Conservation (phyloP, 805 yeast species). For the Schizosaccharomyces osmophilus region DNA sequence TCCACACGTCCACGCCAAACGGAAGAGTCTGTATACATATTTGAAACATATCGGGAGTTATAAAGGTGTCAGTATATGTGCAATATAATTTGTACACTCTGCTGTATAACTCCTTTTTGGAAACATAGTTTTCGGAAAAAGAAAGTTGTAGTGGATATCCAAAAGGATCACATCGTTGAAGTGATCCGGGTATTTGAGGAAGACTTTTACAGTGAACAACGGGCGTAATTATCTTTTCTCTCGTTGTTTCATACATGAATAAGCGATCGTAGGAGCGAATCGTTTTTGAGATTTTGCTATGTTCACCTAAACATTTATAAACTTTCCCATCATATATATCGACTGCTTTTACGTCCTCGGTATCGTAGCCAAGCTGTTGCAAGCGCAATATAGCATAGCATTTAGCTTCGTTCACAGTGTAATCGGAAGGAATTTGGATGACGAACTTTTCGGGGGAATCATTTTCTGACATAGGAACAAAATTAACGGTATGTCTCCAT, state of each 20-base stretch:
- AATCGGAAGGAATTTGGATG: conserved; percentile 44
- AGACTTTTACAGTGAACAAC: neutral
- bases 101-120: neutral
- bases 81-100: neutral
- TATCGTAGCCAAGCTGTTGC: conserved; percentile 16
- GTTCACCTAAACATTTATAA: conserved; percentile 41
- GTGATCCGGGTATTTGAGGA: conserved; percentile 9
- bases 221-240: neutral
- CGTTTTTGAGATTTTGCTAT: conserved; percentile 34
- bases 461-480: conserved; percentile 26
- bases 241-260: neutral
- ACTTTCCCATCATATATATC: conserved; percentile 37
- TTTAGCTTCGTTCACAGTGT: conserved; percentile 40
- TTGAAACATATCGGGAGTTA: neutral
- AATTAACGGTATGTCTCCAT: conserved; percentile 42
- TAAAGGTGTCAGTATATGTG: neutral
- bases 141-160: conserved; percentile 4
- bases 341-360: conserved; percentile 9
- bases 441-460: conserved; percentile 26
- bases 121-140: neutral
- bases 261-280: conserved; percentile 35
- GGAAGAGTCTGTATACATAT: neutral
- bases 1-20: neutral
- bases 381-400: conserved; percentile 23
- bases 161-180: conserved; percentile 9